Base-by-base conservation (phyloP, 1,284 basidiomycete species). In the Rugosomyces carneus region DNA sequence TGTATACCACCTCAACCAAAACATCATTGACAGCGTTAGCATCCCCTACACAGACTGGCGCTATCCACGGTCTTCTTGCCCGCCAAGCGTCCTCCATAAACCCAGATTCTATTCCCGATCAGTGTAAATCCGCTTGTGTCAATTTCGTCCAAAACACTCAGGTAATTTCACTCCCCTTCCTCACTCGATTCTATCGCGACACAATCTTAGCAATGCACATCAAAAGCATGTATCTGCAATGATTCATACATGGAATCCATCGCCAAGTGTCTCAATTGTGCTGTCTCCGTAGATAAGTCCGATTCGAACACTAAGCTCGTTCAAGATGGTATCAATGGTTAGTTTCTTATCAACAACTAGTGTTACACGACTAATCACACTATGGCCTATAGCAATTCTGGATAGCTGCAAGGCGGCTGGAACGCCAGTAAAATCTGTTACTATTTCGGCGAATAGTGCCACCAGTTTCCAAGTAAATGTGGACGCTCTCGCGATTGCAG, bases 201-300 rank as follows among this genome's bases (percentile, higher is more conserved):
- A 5, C 24, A 5, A 26, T 26, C 10, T 2, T 27, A 54, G 51
- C 37, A 37, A 13, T 50, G 49, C 37, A 16, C 31, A 3, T 27
- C 32, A 32, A 21, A 48, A 13, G 19, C 32, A 21, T 54, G 49
- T 35, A 29, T 53, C 34, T 53, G 51, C 45, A 49, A 43, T 8
- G 45, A 53, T 24, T 16, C 47, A 6, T 35, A 18, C 18, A 35
- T 49, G 10, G 32, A 42, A 2, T 32, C 10, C 2, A 16, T 51
- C 16, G 45, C 41, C 9, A 15, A 34, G 15, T 54, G 53, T 40
- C 35, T 54, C 23, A 39, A 34, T 37, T 53, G 53, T 29, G 42
- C 37, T 26, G 43, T 50, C 26, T 36, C 32, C 3, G 37, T 43
- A 15, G 18, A 36, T 11, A 40, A 31, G 15, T 43, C 43, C 26